These are phyloP conservation scores for Naganishia albida DNA, from an alignment of 1,284 basidiomycete genomes.

Conservation along the genomic window DNA sequence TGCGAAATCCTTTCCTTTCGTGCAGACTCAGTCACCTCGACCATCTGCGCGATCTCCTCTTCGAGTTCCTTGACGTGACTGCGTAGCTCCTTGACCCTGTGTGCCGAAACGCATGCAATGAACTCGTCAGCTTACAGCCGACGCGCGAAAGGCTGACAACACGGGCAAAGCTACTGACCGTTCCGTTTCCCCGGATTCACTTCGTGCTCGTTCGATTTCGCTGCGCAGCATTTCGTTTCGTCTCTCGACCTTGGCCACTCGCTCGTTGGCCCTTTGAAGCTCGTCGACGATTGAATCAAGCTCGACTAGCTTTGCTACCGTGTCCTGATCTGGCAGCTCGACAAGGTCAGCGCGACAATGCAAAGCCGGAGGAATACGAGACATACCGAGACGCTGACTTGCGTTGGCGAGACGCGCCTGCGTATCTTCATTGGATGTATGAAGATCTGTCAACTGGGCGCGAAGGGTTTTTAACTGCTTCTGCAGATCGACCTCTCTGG, in stretches of 20 bases:
- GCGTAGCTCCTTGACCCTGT: slow-evolving; percentile 66
- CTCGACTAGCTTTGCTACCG: slow-evolving; percentile 80
- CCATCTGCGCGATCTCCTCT: slow-evolving; percentile 69
- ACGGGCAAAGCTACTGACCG: slow-evolving; percentile 58
- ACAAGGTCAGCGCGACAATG: not conserved
- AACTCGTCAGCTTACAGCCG: slow-evolving; percentile 1
- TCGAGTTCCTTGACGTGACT: slow-evolving; percentile 70
- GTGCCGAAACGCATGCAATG: not conserved
- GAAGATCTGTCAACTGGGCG: slow-evolving; percentile 83
- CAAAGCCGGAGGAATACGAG: slow-evolving; percentile 27
- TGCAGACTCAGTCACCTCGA: slow-evolving; percentile 67
- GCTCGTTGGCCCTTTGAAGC: slow-evolving; percentile 85
- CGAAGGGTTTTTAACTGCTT: slow-evolving; percentile 81
- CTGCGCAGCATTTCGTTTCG: slow-evolving; percentile 90
- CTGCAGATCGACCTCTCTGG: slow-evolving; percentile 87
- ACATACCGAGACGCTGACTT: slow-evolving; percentile 76
- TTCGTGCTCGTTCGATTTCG: slow-evolving; percentile 85
- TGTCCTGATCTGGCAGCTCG: slow-evolving; percentile 72
- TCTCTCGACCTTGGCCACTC: slow-evolving; percentile 86
- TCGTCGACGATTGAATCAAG: slow-evolving; percentile 91
- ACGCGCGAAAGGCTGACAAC: not conserved
- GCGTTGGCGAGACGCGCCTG: slow-evolving; percentile 89
- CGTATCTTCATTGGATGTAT: slow-evolving; percentile 84
- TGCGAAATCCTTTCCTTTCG: slow-evolving; percentile 57
- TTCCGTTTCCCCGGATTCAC: slow-evolving; percentile 73